phyloP scores from a whole-genome alignment of 306 rosid species.

The Cucumis cinereus region DNA sequence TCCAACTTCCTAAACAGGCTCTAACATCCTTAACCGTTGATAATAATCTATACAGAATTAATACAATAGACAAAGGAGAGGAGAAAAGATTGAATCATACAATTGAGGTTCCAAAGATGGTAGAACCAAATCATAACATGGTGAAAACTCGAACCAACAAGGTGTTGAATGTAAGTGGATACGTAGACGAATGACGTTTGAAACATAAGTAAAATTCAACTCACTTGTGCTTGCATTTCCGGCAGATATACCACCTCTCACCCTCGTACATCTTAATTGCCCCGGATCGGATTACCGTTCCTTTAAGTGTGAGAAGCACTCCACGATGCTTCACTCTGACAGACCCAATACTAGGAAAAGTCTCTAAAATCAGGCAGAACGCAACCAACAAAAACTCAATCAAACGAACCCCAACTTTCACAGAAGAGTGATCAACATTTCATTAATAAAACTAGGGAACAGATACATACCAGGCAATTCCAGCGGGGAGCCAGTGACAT shows the following conservation, averaged over 20 bases:
- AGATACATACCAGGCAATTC: constrained; percentile 52
- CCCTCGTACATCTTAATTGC: constrained; percentile 92
- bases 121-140: not conserved
- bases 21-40: not conserved
- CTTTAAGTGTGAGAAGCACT: constrained; percentile 80
- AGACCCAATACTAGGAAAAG: constrained; percentile 76
- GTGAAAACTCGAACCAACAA: not conserved
- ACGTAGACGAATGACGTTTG: not conserved
- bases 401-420: not conserved
- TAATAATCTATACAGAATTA: not conserved
- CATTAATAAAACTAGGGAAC: not conserved
- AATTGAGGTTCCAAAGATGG: not conserved
- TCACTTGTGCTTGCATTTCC: constrained; percentile 64
- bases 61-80: not conserved
- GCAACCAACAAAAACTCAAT: not conserved
- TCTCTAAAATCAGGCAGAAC: constrained; percentile 28
- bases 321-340: constrained; percentile 79
- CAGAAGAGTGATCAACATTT: not conserved
- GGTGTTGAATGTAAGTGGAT: not conserved
- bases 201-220: constrained; percentile 4
- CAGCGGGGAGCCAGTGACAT: constrained; percentile 62
- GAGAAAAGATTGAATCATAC: not conserved
- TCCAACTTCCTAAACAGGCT: too few species aligned
- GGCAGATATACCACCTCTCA: constrained; percentile 81
- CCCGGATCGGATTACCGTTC: constrained; percentile 83